Conservation (phyloP, 2,329 filamentous ascomycete genomes). For the Huntiella abstrusa region DNA sequence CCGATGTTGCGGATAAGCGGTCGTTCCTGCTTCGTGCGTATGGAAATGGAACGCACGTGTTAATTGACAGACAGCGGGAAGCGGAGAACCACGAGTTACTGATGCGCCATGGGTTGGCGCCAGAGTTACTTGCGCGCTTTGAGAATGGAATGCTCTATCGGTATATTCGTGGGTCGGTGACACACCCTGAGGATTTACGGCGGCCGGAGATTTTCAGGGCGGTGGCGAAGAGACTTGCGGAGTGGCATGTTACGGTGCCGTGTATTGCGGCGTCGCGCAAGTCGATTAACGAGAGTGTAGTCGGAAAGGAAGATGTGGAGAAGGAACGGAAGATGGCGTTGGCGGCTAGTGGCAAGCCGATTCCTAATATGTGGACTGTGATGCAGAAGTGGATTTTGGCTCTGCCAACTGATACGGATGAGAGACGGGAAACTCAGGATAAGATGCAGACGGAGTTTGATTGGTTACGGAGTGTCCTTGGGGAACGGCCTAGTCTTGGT, state of each 20-base stretch:
- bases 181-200: constrained; percentile 62
- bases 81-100: constrained; percentile 68
- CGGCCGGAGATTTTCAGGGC: constrained; percentile 59
- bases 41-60: constrained; percentile 78
- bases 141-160: constrained; percentile 91
- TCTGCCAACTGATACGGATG: constrained; percentile 53
- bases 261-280: constrained; percentile 27
- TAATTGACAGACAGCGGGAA: constrained; percentile 88
- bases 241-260: constrained; percentile 73
- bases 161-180: constrained; percentile 66
- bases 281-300: constrained; percentile 16
- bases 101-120: constrained; percentile 65
- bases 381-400: constrained; percentile 92
- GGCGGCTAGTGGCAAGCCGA: constrained; percentile 46
- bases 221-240: constrained; percentile 64
- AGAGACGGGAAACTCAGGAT: constrained; percentile 47
- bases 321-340: constrained; percentile 25
- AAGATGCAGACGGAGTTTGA: constrained; percentile 57
- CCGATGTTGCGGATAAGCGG: constrained; percentile 62
- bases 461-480: constrained; percentile 49
- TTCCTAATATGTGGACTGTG: constrained; percentile 85
- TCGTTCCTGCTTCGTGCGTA: constrained; percentile 84
- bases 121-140: constrained; percentile 75
- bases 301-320: constrained; percentile 13
- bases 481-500: constrained; percentile 59